Evolutionary conservation across 139 green algal species (phyloP).

Genomic region (Chlamydomonas urium): DNA sequence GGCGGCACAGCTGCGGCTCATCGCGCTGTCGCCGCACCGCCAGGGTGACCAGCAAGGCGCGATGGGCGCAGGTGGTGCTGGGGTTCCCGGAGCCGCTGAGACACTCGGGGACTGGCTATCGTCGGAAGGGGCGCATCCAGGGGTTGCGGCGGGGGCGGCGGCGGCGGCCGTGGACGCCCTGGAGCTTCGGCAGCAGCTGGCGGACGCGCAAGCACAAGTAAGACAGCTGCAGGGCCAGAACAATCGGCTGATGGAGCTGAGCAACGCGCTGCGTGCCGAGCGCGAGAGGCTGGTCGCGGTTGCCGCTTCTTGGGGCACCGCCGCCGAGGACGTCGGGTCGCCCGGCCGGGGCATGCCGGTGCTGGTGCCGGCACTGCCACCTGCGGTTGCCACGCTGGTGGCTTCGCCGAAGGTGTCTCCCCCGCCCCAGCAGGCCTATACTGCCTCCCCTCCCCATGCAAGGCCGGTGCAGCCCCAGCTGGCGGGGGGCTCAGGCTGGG

Average conservation of each 20-base stretch:
- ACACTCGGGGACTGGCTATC: no score
- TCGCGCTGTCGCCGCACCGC: no score
- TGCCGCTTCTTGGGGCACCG: neutral
- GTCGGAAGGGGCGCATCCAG: neutral
- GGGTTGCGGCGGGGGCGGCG: neutral
- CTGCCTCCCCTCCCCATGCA: neutral
- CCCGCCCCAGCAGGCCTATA: neutral
- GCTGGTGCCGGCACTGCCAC: neutral
- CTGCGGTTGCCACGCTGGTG: neutral
- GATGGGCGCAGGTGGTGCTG: neutral
- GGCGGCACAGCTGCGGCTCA: constrained; percentile 25
- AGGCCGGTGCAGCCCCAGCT: no score
- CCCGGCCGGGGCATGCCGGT: neutral
- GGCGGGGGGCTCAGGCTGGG: no score
- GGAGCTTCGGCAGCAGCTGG: constrained; percentile 18
- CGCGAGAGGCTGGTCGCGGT: constrained; percentile 25
- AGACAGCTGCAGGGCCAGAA: constrained; percentile 45
- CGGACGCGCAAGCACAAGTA: constrained; percentile 8
- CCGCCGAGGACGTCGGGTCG: neutral
- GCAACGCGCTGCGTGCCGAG: constrained; percentile 55
- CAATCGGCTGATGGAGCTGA: constrained; percentile 69
- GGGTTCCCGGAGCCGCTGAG: neutral
- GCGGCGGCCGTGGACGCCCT: neutral
- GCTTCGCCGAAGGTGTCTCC: neutral
- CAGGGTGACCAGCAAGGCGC: neutral